A percentile compares a stretch with the other conserved stretches of the same genome.
Evolutionary conservation across 2,329 filamentous ascomycete genomes (phyloP).

Genomic region (Colletotrichum sp.): DNA sequence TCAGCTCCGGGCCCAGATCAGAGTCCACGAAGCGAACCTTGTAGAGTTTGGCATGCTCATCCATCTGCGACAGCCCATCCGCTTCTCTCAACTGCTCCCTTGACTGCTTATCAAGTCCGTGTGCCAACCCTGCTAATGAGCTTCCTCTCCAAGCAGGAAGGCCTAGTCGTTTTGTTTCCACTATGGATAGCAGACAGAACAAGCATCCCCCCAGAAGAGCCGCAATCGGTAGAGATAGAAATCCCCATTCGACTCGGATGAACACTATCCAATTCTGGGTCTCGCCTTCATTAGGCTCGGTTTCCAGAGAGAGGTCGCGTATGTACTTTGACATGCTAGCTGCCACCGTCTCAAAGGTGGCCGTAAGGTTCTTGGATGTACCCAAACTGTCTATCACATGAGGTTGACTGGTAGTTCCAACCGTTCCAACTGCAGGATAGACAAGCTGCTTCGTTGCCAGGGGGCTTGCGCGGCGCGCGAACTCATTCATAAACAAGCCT

Average conservation of each 20-base stretch:
- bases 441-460: not conserved
- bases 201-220: not conserved
- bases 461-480: not conserved
- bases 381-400: not conserved
- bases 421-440: not conserved
- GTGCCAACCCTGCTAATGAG: not conserved
- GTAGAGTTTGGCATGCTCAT: not conserved
- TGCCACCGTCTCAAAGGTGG: not conserved
- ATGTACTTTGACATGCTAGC: not conserved
- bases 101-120: not conserved
- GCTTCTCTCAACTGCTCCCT: not conserved
- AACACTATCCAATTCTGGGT: not conserved
- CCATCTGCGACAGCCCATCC: not conserved
- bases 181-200: not conserved
- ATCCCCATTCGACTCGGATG: not conserved
- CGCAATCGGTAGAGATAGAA: not conserved
- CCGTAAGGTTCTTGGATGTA: not conserved
- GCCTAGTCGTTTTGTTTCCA: not conserved
- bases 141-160: not conserved
- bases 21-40: not conserved
- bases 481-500: not conserved
- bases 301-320: not conserved
- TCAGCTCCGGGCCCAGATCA: not conserved
- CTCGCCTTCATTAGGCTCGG: not conserved
- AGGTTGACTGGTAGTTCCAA: not conserved